Evolutionary conservation across 805 yeast species (phyloP), one percentile per base, ranked within the genome.

Genomic region (Candida maris): DNA sequence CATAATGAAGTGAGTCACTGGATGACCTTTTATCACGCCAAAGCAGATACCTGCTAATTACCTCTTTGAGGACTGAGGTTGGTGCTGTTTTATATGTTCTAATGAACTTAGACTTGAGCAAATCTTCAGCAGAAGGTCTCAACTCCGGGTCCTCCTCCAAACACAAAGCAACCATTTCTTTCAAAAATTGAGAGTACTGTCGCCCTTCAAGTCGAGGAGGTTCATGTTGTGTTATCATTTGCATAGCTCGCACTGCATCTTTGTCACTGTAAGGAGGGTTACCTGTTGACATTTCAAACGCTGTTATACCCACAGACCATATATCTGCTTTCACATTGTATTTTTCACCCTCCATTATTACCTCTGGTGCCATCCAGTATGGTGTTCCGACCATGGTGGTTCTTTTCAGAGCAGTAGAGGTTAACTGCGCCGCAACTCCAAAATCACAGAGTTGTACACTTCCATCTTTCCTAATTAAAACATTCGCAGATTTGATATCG

Each of bases 321-420:
- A 93, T 85, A 60, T 93, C 99, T 1, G 95, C 98, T 61, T 82
- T 89, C 29, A 81, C 75, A 58, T 85, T 95, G 67, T 93, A 85
- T 6, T 81, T 73, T 12, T 82, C 84, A 27, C 94, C 95, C 59
- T 91, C 97, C 64, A 85, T 74, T 26, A 91, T 91, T 21, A 91
- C 98, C 59, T 91, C 98, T 0, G 98, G 98, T 0, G 98, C 97
- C 98, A 93, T 93, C 98, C 98, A 93, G 57, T 88, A 93, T 0
- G 94, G 94, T 1, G 95, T 85, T 6, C 95, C 95, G 0, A 96
- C 97, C 77, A 94, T 88, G 0, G 98, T 93, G 23, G 91, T 85
- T 50, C 98, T 71, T 56, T 88, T 86, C 30, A 81, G 59, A 14
- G 79, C 77, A 25, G 81, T 73, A 24, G 89, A 72, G 3, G 94